Evolutionary conservation across 1,284 basidiomycete species (phyloP), one percentile per base, ranked within the genome.

Genomic region (Cutaneotrichosporon cutaneum): DNA sequence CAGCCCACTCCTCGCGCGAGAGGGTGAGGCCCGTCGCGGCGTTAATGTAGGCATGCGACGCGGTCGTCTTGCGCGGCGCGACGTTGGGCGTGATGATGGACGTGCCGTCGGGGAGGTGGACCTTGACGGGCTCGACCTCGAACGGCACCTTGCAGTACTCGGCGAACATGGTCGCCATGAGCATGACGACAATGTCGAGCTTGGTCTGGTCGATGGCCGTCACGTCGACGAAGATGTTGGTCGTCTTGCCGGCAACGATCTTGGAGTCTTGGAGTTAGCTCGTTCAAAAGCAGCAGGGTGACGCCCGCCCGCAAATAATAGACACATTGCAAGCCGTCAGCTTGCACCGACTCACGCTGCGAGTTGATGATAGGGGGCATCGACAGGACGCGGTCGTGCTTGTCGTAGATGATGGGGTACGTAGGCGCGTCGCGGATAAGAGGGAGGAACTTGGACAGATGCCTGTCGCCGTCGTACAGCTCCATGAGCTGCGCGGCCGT

Each of bases 341-440:
- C 36, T 39, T 39, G 36, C 36, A 39, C 13, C 7, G 2, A 65
- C 74, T 67, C 60, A 79, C 79, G 90, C 67, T 96, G 88, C 7
- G 93, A 95, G 82, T 97, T 97, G 82, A 97, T 96, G 79, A 99
- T 97, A 2, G 96, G 96, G 30, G 96, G 96, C 89, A 99, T 94
- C 13, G 93, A 96, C 21, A 96, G 84, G 2, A 99, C 95, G 35
- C 83, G 86, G 74, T 92, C 88, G 61, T 90, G 83, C 22, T 86
- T 82, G 79, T 98, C 95, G 80, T 98, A 98, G 77, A 99, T 96
- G 81, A 99, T 90, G 24, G 96, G 96, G 80, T 97, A 99, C 47
- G 95, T 92, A 8, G 95, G 92, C 11, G 91, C 92, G 75, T 97
- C 92, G 27, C 88, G 87, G 76, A 99, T 94, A 77, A 99, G 96